These are phyloP conservation scores for Lentinula detonsa DNA, from an alignment of 768 basidiomycete species.

Conservation along the genomic window DNA sequence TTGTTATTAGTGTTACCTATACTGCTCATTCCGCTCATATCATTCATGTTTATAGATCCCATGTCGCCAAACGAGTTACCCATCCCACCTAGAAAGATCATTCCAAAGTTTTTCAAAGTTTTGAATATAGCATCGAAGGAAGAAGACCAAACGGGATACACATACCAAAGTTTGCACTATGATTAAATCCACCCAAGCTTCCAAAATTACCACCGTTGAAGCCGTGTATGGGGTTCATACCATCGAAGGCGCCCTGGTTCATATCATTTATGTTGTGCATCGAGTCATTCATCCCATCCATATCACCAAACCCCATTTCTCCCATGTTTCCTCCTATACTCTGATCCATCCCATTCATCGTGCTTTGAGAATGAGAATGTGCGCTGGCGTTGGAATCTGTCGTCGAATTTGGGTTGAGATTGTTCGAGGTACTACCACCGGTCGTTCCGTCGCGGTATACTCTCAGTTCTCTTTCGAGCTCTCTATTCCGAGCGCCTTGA, in stretches of 20 bases:
- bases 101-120: no score
- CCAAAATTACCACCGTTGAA: no score
- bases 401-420: background rate
- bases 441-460: conserved; percentile 21
- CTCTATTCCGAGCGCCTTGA: conserved; percentile 72
- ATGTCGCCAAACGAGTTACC: background rate
- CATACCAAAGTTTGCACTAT: background rate
- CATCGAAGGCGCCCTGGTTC: no score
- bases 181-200: background rate
- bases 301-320: background rate
- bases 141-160: background rate
- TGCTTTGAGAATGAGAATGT: background rate
- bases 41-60: background rate
- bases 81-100: background rate
- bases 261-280: no score
- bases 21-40: background rate
- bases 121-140: background rate
- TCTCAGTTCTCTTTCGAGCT: conserved; percentile 69
- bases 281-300: no score
- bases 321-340: background rate
- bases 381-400: background rate
- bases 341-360: background rate
- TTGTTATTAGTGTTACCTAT: background rate
- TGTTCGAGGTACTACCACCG: background rate
- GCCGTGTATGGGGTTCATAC: no score